These are phyloP conservation scores for Sphagnum fallax DNA, from an alignment of 228 moss, liverwort and hornwort genomes.

Conservation along the genomic window DNA sequence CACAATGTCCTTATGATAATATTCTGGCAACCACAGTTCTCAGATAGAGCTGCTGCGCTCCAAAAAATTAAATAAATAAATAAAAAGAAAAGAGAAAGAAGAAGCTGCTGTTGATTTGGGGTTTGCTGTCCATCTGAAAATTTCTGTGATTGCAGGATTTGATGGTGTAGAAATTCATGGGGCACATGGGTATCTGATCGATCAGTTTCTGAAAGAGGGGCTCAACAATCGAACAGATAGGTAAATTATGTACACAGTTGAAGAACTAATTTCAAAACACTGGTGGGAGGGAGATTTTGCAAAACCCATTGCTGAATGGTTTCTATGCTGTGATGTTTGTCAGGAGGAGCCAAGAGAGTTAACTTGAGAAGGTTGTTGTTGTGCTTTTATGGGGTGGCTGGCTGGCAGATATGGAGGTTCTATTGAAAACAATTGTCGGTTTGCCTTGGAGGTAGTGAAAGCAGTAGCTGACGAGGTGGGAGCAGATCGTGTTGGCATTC, in stretches of 20 bases:
- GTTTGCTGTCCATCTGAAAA: not conserved
- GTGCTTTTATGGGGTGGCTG: too few relatives aligned
- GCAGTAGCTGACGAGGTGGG: slow-evolving; percentile 25
- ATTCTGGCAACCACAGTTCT: not conserved
- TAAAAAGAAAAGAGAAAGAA: too few relatives aligned
- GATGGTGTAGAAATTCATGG: slow-evolving; percentile 46
- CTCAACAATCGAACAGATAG: slow-evolving; percentile 31
- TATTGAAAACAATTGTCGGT: slow-evolving; percentile 22
- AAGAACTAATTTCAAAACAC: too few relatives aligned
- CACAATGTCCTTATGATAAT: not conserved
- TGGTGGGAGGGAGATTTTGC: too few relatives aligned
- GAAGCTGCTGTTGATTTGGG: not conserved
- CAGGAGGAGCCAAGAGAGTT: too few relatives aligned
- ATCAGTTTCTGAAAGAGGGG: slow-evolving; percentile 37
- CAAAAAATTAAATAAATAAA: too few relatives aligned
- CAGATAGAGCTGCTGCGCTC: not conserved
- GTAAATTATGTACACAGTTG: not conserved
- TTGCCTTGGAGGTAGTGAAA: slow-evolving; percentile 24
- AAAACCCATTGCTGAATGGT: too few relatives aligned
- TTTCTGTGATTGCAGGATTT: slow-evolving; percentile 21
- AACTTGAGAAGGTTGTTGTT: too few relatives aligned
- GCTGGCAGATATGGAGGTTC: slow-evolving; percentile 26
- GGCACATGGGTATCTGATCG: slow-evolving; percentile 38
- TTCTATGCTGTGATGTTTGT: too few relatives aligned
- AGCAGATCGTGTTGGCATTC: slow-evolving; percentile 24